Conservation (phyloP, 148 eudicot species). For the Agrostemma githago region DNA sequence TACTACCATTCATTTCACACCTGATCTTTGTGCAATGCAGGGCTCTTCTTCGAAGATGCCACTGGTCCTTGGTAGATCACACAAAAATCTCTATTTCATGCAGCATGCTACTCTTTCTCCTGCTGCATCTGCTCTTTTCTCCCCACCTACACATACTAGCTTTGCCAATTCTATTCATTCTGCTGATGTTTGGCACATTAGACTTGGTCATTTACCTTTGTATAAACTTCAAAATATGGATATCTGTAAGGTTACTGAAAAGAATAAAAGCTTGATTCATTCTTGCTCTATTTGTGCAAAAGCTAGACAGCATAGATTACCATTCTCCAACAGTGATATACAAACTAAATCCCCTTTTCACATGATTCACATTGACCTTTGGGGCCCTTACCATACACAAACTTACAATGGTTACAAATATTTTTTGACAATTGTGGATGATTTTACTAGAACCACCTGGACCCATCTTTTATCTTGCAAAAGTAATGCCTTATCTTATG, state of each 20-base stretch:
- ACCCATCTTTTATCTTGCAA: neutral
- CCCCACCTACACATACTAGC: neutral
- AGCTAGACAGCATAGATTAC: neutral
- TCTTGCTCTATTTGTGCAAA: slow-evolving; percentile 3
- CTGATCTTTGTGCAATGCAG: neutral
- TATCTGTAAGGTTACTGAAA: neutral
- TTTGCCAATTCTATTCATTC: neutral
- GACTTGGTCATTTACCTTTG: neutral
- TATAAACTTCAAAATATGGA: neutral
- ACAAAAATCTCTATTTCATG: neutral
- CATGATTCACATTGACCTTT: slow-evolving; percentile 16
- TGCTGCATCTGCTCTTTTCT: neutral
- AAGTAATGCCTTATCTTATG: too few species aligned
- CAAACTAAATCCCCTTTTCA: neutral
- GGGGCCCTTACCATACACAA: slow-evolving; percentile 27
- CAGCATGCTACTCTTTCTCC: neutral
- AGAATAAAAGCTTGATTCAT: neutral
- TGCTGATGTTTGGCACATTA: neutral
- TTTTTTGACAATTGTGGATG: neutral
- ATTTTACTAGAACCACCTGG: neutral
- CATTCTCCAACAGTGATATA: neutral
- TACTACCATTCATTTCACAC: neutral
- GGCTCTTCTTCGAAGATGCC: neutral
- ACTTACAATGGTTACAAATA: neutral
- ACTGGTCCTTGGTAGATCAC: neutral